Base-by-base conservation (phyloP, 75 land plant species). In the Picea sitchensis region DNA sequence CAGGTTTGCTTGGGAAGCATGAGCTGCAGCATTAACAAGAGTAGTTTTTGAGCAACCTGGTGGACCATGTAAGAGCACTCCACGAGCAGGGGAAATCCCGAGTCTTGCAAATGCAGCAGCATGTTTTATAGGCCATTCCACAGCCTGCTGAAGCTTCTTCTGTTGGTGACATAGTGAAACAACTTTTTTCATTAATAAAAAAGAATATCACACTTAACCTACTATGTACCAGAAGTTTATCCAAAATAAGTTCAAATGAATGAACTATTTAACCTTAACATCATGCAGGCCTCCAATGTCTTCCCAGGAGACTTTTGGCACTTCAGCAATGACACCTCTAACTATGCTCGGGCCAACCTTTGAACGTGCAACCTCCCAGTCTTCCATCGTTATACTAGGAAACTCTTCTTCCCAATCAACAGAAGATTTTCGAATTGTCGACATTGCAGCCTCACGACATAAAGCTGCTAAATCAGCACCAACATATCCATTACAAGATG, bases 11-110 rank as follows among this genome's bases (percentile, higher is more conserved):
- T 92, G 91, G 30, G 98, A 89, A 82, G 98, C 92, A 92, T 95
- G 88, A 65, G 98, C 96, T 69, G 95, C 96, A 77, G 98, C 98
- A 77, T 92, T 95, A 34, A 90, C 98, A 75, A 95, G 90, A 56
- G 98, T 91, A 18, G 98, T 95, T 76, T 95, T 95, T n/a, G 92
- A 95, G 83, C 98, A 95, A 34, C 98, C 98, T 58, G 98, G 98
- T 51, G 98, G 98, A 17, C 98, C 98, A 87, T 95, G 92, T 56
- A 95, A 84, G 68, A 95, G 88, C 75, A 94, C 87, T 41, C 98
- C 98, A 54, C 92, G 89, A 20, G 83, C 68, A 78, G 98, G 92
- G 26, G 91, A 83, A 76, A 93, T 78, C 32, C 96, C 96, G 18
- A 94, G 76, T 80, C 92, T 93, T 80, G 86, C 72, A 85, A 95